A percentile compares a stretch with the other conserved stretches of the same genome.
These are phyloP conservation scores for Amanita phalloides DNA, from an alignment of 768 basidiomycete genomes.

Conservation along the genomic window DNA sequence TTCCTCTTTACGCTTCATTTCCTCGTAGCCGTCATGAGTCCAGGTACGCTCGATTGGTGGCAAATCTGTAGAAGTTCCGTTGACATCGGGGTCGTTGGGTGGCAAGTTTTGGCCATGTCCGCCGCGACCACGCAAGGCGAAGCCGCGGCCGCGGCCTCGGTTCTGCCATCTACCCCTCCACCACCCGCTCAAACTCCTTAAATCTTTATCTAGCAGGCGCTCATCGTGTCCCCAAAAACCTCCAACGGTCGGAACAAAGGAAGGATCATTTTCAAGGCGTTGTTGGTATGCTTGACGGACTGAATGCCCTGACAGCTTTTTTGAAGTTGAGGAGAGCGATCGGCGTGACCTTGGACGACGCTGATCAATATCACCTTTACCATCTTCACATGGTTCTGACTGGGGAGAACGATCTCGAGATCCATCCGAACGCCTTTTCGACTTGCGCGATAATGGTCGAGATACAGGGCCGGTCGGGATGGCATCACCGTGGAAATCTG, in stretches of 20 bases:
- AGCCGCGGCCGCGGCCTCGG: conserved; percentile 51
- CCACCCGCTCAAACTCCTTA: conserved; percentile 78
- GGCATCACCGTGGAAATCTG: conserved; percentile 41
- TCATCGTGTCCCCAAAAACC: conserved; percentile 96
- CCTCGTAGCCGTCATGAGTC: conserved; percentile 85
- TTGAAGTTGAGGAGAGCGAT: conserved; percentile 14
- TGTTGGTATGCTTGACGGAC: conserved; percentile 84
- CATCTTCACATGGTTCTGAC: conserved; percentile 8
- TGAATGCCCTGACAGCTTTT: conserved; percentile 39
- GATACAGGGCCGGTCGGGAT: conserved; percentile 15
- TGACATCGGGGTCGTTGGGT: conserved; percentile 8
- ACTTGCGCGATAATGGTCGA: conserved; percentile 24
- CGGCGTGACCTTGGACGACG: conserved; percentile 18
- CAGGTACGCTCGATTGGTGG: conserved; percentile 62
- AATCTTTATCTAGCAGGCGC: conserved; percentile 71
- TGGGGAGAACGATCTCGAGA: conserved; percentile 3
- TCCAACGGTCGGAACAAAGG: conserved; percentile 83
- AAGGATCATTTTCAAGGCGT: conserved; percentile 74
- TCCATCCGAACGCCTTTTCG: conserved; percentile 20
- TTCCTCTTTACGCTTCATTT: conserved; percentile 72
- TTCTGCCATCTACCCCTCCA: conserved; percentile 77
- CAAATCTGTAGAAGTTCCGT: conserved; percentile 19
- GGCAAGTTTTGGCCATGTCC: conserved; percentile 13
- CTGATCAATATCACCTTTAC: conserved; percentile 20
- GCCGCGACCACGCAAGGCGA: conserved; percentile 43